These are phyloP conservation scores for Myotisia sp. DNA, from an alignment of 2,329 filamentous ascomycete genomes.

Conservation along the genomic window DNA sequence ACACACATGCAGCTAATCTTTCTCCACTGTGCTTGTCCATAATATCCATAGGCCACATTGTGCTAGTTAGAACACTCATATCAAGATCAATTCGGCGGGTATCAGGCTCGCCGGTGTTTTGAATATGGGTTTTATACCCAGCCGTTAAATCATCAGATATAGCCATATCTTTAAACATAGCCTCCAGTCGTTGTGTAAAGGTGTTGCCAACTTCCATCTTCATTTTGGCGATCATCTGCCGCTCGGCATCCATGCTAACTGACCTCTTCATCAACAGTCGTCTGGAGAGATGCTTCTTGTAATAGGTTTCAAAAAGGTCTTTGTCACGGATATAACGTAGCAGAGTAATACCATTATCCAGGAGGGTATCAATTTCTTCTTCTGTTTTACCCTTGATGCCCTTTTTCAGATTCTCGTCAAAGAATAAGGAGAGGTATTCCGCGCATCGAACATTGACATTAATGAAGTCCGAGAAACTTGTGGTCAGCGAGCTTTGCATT, in stretches of 20 bases:
- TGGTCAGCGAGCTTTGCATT: slow-evolving; percentile 67
- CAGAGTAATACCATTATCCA: slow-evolving; percentile 80
- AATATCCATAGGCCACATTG: slow-evolving; percentile 86
- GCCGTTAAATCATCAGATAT: slow-evolving; percentile 70
- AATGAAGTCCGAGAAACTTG: slow-evolving; percentile 85
- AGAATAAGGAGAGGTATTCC: slow-evolving; percentile 89
- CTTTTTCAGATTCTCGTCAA: slow-evolving; percentile 90
- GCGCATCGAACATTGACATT: slow-evolving; percentile 74
- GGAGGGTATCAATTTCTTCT: slow-evolving; percentile 62
- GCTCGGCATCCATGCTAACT: slow-evolving; percentile 81
- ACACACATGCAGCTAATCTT: slow-evolving; percentile 44
- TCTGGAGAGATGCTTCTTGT: slow-evolving; percentile 89
- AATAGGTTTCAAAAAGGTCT: slow-evolving; percentile 91
- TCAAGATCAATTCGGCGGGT: slow-evolving; percentile 59
- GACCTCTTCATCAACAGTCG: slow-evolving; percentile 79
- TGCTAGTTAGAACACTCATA: slow-evolving; percentile 77
- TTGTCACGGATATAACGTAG: slow-evolving; percentile 82
- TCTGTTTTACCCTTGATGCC: slow-evolving; percentile 90
- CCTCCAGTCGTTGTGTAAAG: slow-evolving; percentile 84
- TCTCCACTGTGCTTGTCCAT: slow-evolving; percentile 49
- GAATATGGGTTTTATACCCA: slow-evolving; percentile 59
- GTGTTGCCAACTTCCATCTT: slow-evolving; percentile 91
- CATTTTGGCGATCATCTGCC: slow-evolving; percentile 92
- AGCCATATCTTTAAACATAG: slow-evolving; percentile 95
- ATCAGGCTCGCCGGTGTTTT: slow-evolving; percentile 41